Evolutionary conservation across 805 yeast species (phyloP).

Genomic region (Danielia oregonensis): DNA sequence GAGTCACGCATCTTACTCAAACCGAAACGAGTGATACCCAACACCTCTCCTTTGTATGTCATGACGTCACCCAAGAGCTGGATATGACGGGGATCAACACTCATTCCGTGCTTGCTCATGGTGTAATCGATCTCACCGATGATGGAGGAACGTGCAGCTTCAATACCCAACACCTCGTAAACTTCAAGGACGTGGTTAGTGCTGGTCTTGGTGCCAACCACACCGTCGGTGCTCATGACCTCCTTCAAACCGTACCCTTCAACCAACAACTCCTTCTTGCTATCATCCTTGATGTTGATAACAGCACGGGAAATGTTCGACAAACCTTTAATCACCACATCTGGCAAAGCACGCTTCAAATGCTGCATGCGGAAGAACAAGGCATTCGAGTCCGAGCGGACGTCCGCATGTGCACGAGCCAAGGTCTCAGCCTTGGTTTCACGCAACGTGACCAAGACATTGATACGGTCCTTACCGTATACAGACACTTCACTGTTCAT

Average conservation of each 20-base stretch:
- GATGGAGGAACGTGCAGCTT: conserved; percentile 93
- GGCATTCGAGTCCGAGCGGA: conserved; percentile 38
- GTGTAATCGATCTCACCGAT: conserved; percentile 94
- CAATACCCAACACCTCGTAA: conserved; percentile 87
- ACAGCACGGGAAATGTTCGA: conserved; percentile 93
- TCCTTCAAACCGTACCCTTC: conserved; percentile 97
- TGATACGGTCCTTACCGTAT: conserved; percentile 60
- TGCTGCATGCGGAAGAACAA: conserved; percentile 87
- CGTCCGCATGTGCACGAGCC: conserved; percentile 33
- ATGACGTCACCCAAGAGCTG: conserved; percentile 96
- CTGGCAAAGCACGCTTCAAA: conserved; percentile 78
- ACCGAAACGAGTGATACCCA: conserved; percentile 98
- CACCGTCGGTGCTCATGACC: conserved; percentile 98
- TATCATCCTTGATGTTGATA: conserved; percentile 84
- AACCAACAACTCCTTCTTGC: conserved; percentile 84
- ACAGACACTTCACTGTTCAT: conserved; percentile 66
- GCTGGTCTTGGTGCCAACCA: conserved; percentile 77
- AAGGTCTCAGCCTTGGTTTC: conserved; percentile 36
- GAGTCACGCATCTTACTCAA: conserved; percentile 98
- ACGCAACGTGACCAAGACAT: conserved; percentile 51
- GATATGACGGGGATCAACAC: conserved; percentile 99
- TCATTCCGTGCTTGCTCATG: conserved; percentile 99
- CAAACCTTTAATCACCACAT: conserved; percentile 88
- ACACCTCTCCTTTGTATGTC: conserved; percentile 97
- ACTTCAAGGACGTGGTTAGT: conserved; percentile 95